Conservation (phyloP, 2,329 filamentous ascomycete genomes). For the Nemania abortiva region DNA sequence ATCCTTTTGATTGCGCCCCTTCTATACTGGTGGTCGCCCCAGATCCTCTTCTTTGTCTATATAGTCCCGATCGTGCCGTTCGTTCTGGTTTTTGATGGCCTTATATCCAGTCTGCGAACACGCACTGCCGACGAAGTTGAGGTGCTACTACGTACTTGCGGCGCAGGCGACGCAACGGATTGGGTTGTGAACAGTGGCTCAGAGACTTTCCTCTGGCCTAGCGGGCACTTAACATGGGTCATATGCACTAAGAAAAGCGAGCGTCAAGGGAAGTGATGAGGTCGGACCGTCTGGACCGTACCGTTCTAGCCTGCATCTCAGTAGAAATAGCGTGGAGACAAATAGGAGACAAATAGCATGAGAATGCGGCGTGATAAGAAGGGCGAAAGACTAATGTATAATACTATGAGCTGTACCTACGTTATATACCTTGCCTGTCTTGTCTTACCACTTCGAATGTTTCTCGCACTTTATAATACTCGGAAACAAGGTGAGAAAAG, state of each 20-base stretch:
- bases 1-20: slow-evolving; percentile 65
- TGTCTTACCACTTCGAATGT: slow-evolving; percentile 7
- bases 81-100: slow-evolving; percentile 76
- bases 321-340: neutral
- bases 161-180: slow-evolving; percentile 55
- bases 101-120: slow-evolving; percentile 75
- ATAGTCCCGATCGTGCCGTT: slow-evolving; percentile 74
- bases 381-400: slow-evolving; percentile 20
- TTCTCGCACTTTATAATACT: slow-evolving; percentile 16
- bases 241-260: slow-evolving; percentile 58
- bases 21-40: slow-evolving; percentile 58
- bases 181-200: slow-evolving; percentile 65
- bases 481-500: neutral
- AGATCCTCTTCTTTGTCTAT: slow-evolving; percentile 74
- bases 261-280: slow-evolving; percentile 4
- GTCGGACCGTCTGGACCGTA: neutral
- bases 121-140: slow-evolving; percentile 75
- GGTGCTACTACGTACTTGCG: slow-evolving; percentile 66
- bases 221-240: slow-evolving; percentile 65
- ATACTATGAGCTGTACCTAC: slow-evolving; percentile 22
- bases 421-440: slow-evolving; percentile 23
- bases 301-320: neutral
- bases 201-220: slow-evolving; percentile 63
- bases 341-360: neutral
- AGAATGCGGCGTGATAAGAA: neutral